A percentile compares a stretch with the other conserved stretches of the same genome.
Evolutionary conservation across 805 yeast genomes (phyloP).

Genomic region (Metschnikowia lochheadii): DNA sequence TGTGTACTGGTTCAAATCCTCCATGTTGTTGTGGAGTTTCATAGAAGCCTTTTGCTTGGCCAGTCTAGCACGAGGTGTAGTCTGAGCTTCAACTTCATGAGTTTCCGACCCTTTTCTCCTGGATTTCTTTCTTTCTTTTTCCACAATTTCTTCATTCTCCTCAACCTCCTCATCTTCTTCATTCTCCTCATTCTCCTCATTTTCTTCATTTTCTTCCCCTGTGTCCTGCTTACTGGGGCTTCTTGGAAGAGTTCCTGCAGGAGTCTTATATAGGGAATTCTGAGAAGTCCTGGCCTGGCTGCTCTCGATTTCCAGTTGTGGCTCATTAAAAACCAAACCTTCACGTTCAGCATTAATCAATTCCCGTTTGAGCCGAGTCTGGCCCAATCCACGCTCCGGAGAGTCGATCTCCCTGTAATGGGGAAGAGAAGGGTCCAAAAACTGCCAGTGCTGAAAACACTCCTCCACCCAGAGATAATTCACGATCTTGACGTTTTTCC

Average conservation of each 20-base stretch:
- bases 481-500: constrained; percentile 58
- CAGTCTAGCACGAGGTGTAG: constrained; percentile 33
- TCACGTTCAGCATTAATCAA: neutral
- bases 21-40: constrained; percentile 65
- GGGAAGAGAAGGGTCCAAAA: constrained; percentile 42
- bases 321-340: too few relatives aligned
- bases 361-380: neutral
- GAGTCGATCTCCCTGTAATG: constrained; percentile 33
- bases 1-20: constrained; percentile 61
- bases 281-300: neutral
- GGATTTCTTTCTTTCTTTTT: neutral
- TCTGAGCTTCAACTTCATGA: too few relatives aligned
- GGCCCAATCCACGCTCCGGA: neutral
- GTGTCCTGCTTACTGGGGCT: neutral
- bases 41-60: constrained; percentile 67
- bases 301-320: neutral
- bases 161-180: neutral
- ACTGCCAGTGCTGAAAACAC: constrained; percentile 57
- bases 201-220: neutral
- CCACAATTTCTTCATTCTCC: neutral
- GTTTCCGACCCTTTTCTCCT: neutral
- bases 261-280: neutral
- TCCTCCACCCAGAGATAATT: constrained; percentile 91
- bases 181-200: neutral
- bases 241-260: neutral